Evolutionary conservation across 1,284 basidiomycete species (phyloP).

Genomic region (Pseudozyma flocculosa): DNA sequence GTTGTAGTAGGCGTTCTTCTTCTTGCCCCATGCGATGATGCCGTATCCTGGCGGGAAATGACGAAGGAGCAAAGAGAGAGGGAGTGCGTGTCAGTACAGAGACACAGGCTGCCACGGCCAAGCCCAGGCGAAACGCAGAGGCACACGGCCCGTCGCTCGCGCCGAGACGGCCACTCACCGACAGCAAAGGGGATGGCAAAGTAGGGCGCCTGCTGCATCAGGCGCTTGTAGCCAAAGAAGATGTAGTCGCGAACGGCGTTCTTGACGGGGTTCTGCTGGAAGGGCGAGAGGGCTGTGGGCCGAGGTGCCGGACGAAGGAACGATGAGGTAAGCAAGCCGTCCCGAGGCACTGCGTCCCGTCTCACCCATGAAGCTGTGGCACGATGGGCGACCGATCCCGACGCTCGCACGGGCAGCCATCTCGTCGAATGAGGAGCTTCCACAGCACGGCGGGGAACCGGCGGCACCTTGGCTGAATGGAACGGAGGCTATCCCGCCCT

Average conservation of each 20-base stretch:
- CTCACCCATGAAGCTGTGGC: too few species aligned
- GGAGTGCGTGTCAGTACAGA: too few species aligned
- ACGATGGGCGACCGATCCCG: too few species aligned
- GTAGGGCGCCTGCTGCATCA: slow-evolving; percentile 55
- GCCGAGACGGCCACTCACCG: slow-evolving; percentile 39
- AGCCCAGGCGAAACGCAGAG: too few species aligned
- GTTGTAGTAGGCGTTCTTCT: slow-evolving; percentile 54
- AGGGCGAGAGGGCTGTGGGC: slow-evolving; percentile 48
- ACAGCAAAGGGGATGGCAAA: slow-evolving; percentile 50
- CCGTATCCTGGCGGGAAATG: slow-evolving; percentile 37
- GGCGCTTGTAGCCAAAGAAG: slow-evolving; percentile 56
- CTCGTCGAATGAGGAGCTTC: too few species aligned
- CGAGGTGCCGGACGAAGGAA: too few species aligned
- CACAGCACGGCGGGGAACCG: too few species aligned
- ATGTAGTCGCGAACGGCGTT: slow-evolving; percentile 52
- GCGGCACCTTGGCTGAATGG: too few species aligned
- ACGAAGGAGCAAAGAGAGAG: not conserved
- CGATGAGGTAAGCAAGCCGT: not conserved
- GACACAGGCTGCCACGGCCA: too few species aligned
- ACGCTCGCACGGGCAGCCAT: too few species aligned
- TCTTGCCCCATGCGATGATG: slow-evolving; percentile 53
- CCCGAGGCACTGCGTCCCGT: not conserved
- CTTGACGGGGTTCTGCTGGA: slow-evolving; percentile 53
- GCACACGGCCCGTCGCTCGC: too few species aligned
- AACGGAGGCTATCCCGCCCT: too few species aligned